Evolutionary conservation across 1,284 basidiomycete genomes (phyloP).

Genomic region (Apiotrichum sp.): DNA sequence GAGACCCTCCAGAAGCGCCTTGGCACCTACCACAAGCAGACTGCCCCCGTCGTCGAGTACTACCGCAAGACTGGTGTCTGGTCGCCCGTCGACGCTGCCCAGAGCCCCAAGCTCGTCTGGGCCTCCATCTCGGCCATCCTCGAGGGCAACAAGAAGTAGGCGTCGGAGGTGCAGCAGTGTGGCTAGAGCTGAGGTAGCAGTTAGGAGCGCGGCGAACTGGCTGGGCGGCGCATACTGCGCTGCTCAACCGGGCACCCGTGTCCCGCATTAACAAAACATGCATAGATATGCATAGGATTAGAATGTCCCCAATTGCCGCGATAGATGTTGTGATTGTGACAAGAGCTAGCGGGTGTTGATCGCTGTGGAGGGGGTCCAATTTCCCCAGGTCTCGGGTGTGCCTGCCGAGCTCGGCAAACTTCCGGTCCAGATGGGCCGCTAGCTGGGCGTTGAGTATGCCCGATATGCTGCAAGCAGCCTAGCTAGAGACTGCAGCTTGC

Average conservation of each 20-base stretch:
- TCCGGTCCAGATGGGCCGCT: too few species aligned
- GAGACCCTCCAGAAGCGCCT: slow-evolving; percentile 89
- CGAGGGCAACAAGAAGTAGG: slow-evolving; percentile 14
- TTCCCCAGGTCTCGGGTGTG: too few species aligned
- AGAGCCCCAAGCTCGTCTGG: slow-evolving; percentile 88
- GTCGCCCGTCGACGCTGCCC: slow-evolving; percentile 86
- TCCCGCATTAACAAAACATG: neutral
- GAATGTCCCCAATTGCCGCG: neutral
- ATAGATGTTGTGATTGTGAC: too few species aligned
- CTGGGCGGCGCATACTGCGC: neutral
- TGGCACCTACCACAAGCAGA: slow-evolving; percentile 78
- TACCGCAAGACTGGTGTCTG: slow-evolving; percentile 87
- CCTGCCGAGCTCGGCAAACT: too few species aligned
- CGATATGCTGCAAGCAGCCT: too few species aligned
- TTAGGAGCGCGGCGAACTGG: too few species aligned
- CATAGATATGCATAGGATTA: slow-evolving; percentile 5
- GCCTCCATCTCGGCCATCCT: slow-evolving; percentile 55
- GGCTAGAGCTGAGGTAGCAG: neutral
- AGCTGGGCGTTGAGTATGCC: too few species aligned
- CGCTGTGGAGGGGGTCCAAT: too few species aligned
- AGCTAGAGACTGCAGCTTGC: too few species aligned
- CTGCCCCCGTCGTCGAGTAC: slow-evolving; percentile 93
- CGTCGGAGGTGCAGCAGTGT: too few species aligned
- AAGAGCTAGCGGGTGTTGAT: too few species aligned
- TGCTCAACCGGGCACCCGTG: too few species aligned